Evolutionary conservation across 495 filamentous ascomycete species (phyloP).

Genomic region (Chaetomidium leptoderma): DNA sequence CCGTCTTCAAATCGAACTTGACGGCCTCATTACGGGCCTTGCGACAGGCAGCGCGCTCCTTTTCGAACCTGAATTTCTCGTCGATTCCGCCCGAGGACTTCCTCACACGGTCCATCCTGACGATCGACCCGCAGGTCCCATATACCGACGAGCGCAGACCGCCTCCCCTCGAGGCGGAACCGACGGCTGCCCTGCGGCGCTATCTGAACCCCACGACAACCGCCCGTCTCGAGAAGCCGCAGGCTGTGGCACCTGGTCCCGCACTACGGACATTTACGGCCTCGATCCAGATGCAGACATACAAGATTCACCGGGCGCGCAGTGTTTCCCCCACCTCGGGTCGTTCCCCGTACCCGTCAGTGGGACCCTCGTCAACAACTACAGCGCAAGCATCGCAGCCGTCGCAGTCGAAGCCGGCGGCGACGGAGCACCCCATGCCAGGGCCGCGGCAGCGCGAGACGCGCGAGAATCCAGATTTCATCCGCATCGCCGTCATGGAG

Average conservation of each 20-base stretch:
- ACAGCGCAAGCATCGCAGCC: constrained; percentile 33
- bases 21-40: constrained; percentile 87
- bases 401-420: constrained; percentile 30
- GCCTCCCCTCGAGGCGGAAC: constrained; percentile 65
- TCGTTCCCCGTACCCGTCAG: constrained; percentile 28
- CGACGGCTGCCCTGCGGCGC: constrained; percentile 79
- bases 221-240: constrained; percentile 58
- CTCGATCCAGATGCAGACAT: constrained; percentile 86
- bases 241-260: constrained; percentile 28
- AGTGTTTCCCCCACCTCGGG: constrained; percentile 38
- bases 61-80: constrained; percentile 69
- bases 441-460: constrained; percentile 76
- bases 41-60: constrained; percentile 76
- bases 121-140: constrained; percentile 64
- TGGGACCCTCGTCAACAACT: constrained; percentile 40
- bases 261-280: constrained; percentile 53
- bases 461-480: constrained; percentile 89
- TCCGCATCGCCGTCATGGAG: constrained; percentile 89
- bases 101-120: constrained; percentile 78
- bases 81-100: constrained; percentile 82
- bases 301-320: constrained; percentile 51
- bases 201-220: constrained; percentile 83
- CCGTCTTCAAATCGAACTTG: constrained; percentile 85
- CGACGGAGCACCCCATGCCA: constrained; percentile 36
- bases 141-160: constrained; percentile 89